A percentile compares a stretch with the other conserved stretches of the same genome.
Conservation (phyloP, 1,284 basidiomycete genomes). For the Microbotryum silenes-acaulis region DNA sequence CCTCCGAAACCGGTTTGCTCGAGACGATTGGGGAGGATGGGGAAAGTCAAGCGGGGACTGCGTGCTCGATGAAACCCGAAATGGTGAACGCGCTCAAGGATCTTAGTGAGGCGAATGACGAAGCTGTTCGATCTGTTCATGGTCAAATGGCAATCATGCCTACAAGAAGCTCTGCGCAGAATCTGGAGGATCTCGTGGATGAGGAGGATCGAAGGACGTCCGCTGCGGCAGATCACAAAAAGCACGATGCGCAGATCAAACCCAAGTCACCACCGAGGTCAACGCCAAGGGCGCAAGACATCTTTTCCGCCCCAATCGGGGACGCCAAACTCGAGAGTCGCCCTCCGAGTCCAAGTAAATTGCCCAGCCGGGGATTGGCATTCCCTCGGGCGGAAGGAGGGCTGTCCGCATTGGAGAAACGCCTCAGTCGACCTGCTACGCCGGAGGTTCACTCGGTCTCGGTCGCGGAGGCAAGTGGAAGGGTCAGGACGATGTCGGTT, state of each 20-base stretch:
- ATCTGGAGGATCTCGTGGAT: conserved; percentile 24
- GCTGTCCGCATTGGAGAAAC: conserved; percentile 17
- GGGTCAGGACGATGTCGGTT: background rate
- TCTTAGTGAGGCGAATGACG: background rate
- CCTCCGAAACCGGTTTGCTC: conserved; percentile 12
- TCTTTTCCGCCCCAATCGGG: conserved; percentile 3
- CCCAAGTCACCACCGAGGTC: background rate
- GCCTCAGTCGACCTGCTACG: conserved; percentile 12
- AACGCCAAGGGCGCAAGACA: conserved; percentile 6
- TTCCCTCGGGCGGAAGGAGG: conserved; percentile 1
- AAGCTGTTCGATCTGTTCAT: background rate
- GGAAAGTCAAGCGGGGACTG: conserved; percentile 36
- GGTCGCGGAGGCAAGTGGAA: background rate
- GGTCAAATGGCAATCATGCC: background rate
- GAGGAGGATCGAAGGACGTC: conserved; percentile 5
- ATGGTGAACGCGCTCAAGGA: background rate
- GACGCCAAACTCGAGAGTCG: background rate
- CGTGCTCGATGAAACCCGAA: background rate
- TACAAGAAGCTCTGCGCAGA: conserved; percentile 12
- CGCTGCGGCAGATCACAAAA: background rate
- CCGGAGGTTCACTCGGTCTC: background rate
- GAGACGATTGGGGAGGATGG: conserved; percentile 39
- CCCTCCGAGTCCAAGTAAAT: background rate
- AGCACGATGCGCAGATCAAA: background rate
- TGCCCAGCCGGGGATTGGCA: background rate